Evolutionary conservation across 768 basidiomycete species (phyloP).

Genomic region (Lactifluus subvellereus): DNA sequence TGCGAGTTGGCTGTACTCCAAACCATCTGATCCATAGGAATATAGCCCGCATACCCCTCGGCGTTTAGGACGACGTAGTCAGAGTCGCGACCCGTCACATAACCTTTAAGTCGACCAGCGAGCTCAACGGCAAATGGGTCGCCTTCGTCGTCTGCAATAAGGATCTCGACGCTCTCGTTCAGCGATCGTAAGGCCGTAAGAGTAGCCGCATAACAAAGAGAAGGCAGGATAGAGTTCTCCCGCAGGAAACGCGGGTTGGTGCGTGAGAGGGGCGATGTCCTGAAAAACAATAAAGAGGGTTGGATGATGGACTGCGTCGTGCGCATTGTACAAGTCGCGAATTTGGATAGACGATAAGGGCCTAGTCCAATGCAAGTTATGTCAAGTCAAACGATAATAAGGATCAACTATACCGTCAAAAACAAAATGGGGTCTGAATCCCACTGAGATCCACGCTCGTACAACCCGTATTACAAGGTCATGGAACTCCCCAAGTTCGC

Average conservation of each 20-base stretch:
- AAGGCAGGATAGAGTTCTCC: conserved; percentile 71
- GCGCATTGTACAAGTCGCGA: conserved; percentile 58
- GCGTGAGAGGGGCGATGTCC: conserved; percentile 64
- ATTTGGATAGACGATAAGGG: conserved; percentile 64
- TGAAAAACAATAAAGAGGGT: conserved; percentile 68
- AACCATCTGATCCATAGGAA: conserved; percentile 69
- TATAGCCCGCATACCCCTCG: conserved; percentile 72
- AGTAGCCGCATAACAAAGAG: conserved; percentile 54
- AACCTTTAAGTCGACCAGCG: conserved; percentile 65
- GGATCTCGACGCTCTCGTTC: conserved; percentile 40
- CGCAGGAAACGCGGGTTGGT: conserved; percentile 59
- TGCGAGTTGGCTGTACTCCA: conserved; percentile 41
- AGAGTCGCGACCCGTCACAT: conserved; percentile 74
- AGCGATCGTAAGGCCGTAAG: conserved; percentile 46
- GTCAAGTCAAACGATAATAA: neutral
- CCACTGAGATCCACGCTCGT: conserved; percentile 61
- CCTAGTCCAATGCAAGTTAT: conserved; percentile 39
- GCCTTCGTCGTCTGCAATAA: conserved; percentile 77
- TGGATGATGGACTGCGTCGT: conserved; percentile 53
- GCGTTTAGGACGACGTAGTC: conserved; percentile 76
- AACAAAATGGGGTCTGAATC: conserved; percentile 64
- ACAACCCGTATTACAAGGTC: conserved; percentile 46
- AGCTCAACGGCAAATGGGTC: conserved; percentile 83
- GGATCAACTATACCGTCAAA: conserved; percentile 62
- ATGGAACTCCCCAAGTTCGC: conserved; percentile 61